These are phyloP conservation scores for Tuber borchii DNA, from an alignment of 495 filamentous ascomycete species.

Conservation along the genomic window DNA sequence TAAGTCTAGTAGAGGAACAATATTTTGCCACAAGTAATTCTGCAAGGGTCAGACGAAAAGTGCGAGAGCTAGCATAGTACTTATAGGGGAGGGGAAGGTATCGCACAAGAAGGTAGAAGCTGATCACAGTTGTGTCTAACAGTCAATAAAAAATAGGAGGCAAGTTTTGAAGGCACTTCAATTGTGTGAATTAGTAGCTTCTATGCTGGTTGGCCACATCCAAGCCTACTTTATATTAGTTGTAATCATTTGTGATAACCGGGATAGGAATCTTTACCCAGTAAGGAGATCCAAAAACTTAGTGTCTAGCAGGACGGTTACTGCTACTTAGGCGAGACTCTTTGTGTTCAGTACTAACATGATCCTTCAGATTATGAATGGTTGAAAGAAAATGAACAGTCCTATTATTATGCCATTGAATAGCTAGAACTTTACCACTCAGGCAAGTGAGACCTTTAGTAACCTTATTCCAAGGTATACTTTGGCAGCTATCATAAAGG, in stretches of 20 bases:
- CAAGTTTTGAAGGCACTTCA: slow-evolving; percentile 18
- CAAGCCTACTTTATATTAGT: too few relatives aligned
- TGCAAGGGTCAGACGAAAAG: too few relatives aligned
- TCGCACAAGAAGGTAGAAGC: too few relatives aligned
- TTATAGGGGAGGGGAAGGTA: too few relatives aligned
- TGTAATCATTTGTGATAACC: slow-evolving; percentile 32
- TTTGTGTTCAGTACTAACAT: not conserved
- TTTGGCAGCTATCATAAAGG: too few relatives aligned
- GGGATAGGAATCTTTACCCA: slow-evolving; percentile 5
- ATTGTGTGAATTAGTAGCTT: slow-evolving; percentile 28
- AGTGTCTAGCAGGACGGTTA: slow-evolving; percentile 15
- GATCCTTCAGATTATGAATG: slow-evolving; percentile 9
- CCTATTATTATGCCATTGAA: slow-evolving; percentile 21
- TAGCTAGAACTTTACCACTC: too few relatives aligned
- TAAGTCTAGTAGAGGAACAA: too few relatives aligned
- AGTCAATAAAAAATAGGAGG: slow-evolving; percentile 34
- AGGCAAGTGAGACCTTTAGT: too few relatives aligned
- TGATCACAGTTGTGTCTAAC: too few relatives aligned
- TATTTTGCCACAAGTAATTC: too few relatives aligned
- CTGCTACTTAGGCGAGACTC: slow-evolving; percentile 9
- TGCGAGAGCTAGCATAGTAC: too few relatives aligned
- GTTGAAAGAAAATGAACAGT: slow-evolving; percentile 11
- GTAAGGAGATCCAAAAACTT: slow-evolving; percentile 24
- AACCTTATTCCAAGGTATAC: too few relatives aligned
- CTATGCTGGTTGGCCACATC: slow-evolving; percentile 19